Conservation (phyloP, 2,329 filamentous ascomycete genomes). For the Metarhizium sp. region DNA sequence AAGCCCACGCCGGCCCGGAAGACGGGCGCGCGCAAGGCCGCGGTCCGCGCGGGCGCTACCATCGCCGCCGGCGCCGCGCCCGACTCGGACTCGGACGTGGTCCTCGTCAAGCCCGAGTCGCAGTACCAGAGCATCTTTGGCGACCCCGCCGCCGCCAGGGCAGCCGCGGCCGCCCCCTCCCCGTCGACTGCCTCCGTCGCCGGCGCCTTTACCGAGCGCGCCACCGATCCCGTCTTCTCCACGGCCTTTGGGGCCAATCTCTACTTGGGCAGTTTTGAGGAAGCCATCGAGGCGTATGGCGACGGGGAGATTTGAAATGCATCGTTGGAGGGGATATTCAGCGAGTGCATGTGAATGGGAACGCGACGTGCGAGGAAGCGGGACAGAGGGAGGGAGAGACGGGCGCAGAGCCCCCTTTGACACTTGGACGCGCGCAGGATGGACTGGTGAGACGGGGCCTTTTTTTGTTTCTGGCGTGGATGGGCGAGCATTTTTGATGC, state of each 20-base stretch:
- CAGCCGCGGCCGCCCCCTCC: background rate
- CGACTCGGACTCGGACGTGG: background rate
- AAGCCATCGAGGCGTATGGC: conserved; percentile 11
- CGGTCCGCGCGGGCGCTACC: conserved; percentile 22
- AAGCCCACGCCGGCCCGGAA: conserved; percentile 11
- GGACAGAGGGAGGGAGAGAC: no score
- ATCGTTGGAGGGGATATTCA: no score
- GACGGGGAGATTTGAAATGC: conserved; percentile 27
- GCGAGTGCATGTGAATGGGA: no score
- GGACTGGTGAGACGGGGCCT: no score
- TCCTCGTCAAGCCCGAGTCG: background rate
- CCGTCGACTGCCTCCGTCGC: background rate
- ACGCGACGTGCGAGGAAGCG: no score
- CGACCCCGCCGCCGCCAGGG: background rate
- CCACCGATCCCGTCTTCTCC: conserved; percentile 2
- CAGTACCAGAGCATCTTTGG: background rate
- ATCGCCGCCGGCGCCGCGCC: conserved; percentile 21
- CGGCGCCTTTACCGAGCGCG: background rate
- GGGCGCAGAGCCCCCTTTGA: no score
- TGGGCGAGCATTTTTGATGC: background rate
- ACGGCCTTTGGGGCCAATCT: background rate
- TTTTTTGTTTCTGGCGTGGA: no score
- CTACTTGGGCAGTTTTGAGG: background rate
- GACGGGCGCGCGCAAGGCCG: conserved; percentile 20
- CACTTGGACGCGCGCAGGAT: no score